phyloP scores from a whole-genome alignment of 208 protist species.

The Crithidia thermophila region DNA sequence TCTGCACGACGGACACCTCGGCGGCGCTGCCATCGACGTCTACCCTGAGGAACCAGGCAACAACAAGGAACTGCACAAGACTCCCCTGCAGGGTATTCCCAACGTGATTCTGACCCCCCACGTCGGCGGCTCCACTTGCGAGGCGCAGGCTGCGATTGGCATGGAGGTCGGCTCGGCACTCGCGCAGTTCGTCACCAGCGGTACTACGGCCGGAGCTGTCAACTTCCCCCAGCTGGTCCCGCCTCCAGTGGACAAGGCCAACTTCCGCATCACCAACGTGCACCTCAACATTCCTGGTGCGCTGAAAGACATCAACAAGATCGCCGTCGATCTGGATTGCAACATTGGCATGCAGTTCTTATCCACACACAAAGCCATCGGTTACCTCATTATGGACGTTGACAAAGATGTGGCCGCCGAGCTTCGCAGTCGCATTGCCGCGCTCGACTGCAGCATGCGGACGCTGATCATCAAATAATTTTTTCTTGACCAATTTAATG shows the following conservation, averaged over 20 bases:
- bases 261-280: conserved; percentile 89
- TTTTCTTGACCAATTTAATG: background rate
- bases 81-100: conserved; percentile 79
- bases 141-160: conserved; percentile 93
- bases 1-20: conserved; percentile 78
- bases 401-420: conserved; percentile 59
- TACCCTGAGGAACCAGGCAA: conserved; percentile 89
- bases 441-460: conserved; percentile 53
- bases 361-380: conserved; percentile 65
- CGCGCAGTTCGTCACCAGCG: conserved; percentile 83
- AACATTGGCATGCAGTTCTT: conserved; percentile 88
- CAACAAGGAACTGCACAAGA: conserved; percentile 49
- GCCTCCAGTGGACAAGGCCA: conserved; percentile 34
- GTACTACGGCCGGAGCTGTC: conserved; percentile 81
- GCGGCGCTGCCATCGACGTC: conserved; percentile 92
- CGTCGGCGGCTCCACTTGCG: conserved; percentile 93
- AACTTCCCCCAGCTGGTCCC: conserved; percentile 93
- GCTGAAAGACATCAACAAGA: conserved; percentile 87
- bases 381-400: conserved; percentile 84
- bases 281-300: conserved; percentile 94
- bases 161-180: conserved; percentile 88
- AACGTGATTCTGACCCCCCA: conserved; percentile 96
- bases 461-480: conserved; percentile 11
- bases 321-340: conserved; percentile 81
- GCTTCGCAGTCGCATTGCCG: conserved; percentile 47